A percentile compares a stretch with the other conserved stretches of the same genome.
Evolutionary conservation across 2,329 filamentous ascomycete genomes (phyloP).

Genomic region (Ophiostoma quercus): DNA sequence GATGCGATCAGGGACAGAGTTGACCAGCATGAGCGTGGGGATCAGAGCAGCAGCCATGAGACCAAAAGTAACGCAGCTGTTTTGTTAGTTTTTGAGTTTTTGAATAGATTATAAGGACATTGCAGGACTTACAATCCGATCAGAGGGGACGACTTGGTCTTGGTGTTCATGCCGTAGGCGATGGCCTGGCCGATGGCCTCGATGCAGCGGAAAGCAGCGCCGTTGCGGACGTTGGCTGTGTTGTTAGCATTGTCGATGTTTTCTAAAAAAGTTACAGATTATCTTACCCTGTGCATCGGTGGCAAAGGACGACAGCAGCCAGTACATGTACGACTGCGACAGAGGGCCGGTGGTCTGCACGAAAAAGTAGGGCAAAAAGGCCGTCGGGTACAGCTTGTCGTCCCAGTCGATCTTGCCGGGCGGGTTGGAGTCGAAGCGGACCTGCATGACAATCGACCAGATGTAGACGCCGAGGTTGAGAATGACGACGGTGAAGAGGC

Average conservation of each 20-base stretch:
- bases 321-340: slow-evolving; percentile 8
- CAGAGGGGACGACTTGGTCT: neutral
- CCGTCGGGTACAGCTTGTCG: neutral
- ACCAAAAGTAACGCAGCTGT: neutral
- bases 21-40: neutral
- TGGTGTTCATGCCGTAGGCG: slow-evolving; percentile 8
- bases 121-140: neutral
- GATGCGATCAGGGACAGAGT: neutral
- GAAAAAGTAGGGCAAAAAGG: neutral
- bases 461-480: slow-evolving; percentile 8
- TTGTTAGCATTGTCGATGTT: neutral
- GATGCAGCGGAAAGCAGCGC: slow-evolving; percentile 3
- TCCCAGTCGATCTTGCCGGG: slow-evolving; percentile 3
- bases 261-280: no score
- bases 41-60: neutral
- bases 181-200: slow-evolving; percentile 2
- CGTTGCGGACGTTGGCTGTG: neutral
- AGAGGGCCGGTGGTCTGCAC: neutral
- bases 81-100: neutral
- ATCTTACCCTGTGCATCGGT: neutral
- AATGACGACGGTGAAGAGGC: slow-evolving; percentile 5
- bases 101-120: no score
- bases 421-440: neutral
- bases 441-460: neutral
- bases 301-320: neutral